A percentile compares a stretch with the other conserved stretches of the same genome.
Evolutionary conservation across 2,329 filamentous ascomycete species (phyloP).

Genomic region (Tolypocladium album): DNA sequence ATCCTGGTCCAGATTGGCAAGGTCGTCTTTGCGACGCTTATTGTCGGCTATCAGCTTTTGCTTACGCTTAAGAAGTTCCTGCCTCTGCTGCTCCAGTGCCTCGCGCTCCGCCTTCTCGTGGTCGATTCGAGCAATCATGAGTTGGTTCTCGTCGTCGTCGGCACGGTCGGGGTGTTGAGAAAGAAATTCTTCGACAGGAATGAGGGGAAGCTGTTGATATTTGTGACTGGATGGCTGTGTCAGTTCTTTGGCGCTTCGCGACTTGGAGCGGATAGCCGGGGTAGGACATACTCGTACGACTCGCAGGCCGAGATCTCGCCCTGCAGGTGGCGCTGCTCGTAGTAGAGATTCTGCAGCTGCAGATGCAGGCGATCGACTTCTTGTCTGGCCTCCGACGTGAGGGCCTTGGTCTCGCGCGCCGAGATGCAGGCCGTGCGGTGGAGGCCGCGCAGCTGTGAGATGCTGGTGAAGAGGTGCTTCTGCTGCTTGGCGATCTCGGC

Average conservation of each 20-base stretch:
- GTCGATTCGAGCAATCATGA: conserved; percentile 85
- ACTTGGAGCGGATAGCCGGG: neutral
- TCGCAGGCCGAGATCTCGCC: conserved; percentile 88
- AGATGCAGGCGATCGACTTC: conserved; percentile 88
- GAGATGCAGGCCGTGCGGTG: conserved; percentile 74
- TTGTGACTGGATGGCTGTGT: conserved; percentile 54
- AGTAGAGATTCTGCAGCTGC: conserved; percentile 90
- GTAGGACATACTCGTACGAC: conserved; percentile 66
- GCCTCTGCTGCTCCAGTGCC: conserved; percentile 72
- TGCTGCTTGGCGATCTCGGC: conserved; percentile 62
- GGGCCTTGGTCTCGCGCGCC: conserved; percentile 74
- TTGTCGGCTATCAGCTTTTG: conserved; percentile 59
- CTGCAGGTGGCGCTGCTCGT: conserved; percentile 84
- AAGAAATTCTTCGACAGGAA: conserved; percentile 76
- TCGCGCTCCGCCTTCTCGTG: conserved; percentile 81
- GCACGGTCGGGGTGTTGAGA: conserved; percentile 62
- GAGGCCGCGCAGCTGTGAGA: conserved; percentile 70
- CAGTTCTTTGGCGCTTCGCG: neutral
- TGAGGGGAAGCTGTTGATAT: conserved; percentile 75
- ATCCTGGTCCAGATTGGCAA: conserved; percentile 84
- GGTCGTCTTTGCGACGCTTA: conserved; percentile 85
- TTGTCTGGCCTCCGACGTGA: conserved; percentile 76
- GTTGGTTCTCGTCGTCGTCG: conserved; percentile 61
- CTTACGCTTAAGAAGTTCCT: conserved; percentile 59
- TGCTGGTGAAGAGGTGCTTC: conserved; percentile 67